Evolutionary conservation across 305 asterid species (phyloP).

Genomic region (Striga hermonthica): DNA sequence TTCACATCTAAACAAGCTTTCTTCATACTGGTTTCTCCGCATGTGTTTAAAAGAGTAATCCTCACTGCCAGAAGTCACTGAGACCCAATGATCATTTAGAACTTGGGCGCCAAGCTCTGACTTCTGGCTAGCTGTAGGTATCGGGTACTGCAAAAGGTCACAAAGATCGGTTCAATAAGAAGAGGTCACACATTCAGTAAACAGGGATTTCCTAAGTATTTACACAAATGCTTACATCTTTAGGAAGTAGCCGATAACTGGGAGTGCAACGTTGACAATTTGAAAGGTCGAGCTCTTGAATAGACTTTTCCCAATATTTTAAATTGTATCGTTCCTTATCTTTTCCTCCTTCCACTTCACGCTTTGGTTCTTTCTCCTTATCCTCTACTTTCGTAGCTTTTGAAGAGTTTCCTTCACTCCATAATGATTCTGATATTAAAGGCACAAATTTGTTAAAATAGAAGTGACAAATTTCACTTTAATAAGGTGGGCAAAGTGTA

Average conservation of each 20-base stretch:
- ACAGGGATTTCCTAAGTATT: constrained; percentile 14
- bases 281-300: constrained; percentile 93
- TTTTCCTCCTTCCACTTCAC: constrained; percentile 67
- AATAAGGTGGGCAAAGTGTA: too few species aligned
- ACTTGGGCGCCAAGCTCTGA: constrained; percentile 81
- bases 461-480: too few species aligned
- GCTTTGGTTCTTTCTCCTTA: constrained; percentile 67
- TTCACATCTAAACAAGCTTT: constrained; percentile 58
- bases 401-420: constrained; percentile 75
- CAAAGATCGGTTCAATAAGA: too few species aligned
- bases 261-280: constrained; percentile 80
- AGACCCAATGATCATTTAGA: constrained; percentile 85
- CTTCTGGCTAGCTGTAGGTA: constrained; percentile 75
- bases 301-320: constrained; percentile 87
- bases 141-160: constrained; percentile 62
- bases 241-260: constrained; percentile 93
- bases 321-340: constrained; percentile 69
- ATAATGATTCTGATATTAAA: constrained; percentile 59
- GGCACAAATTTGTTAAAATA: too few species aligned
- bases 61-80: constrained; percentile 85
- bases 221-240: constrained; percentile 54
- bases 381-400: constrained; percentile 62
- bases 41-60: constrained; percentile 50
- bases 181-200: constrained; percentile 6
- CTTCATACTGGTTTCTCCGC: constrained; percentile 67